Percentiles rank a stretch among this genome's conserved stretches.
phyloP scores from a whole-genome alignment of 331 rosid genomes.

The Cydonia oblonga region DNA sequence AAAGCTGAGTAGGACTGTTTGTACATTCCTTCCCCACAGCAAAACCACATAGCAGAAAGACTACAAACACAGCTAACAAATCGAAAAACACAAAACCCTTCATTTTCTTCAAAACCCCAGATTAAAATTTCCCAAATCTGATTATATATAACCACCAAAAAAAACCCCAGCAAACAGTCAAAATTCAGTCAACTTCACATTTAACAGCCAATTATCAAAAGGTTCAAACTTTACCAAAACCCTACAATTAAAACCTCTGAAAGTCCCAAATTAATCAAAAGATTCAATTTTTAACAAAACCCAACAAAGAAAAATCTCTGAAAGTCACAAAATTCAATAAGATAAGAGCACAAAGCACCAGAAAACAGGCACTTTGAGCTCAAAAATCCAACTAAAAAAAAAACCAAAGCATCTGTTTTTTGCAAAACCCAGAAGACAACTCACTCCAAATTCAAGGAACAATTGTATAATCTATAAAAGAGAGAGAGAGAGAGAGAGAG shows the following conservation, averaged over 20 bases:
- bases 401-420: background rate
- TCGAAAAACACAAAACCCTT: slow-evolving; percentile 9
- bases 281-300: background rate
- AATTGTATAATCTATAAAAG: background rate
- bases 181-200: background rate
- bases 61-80: slow-evolving; percentile 15
- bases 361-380: background rate
- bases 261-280: background rate
- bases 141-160: background rate
- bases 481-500: background rate
- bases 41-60: slow-evolving; percentile 22
- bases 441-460: background rate
- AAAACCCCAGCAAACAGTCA: background rate
- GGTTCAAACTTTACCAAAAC: background rate
- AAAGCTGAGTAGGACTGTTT: slow-evolving; percentile 41
- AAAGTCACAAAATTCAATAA: slow-evolving; percentile 4
- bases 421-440: slow-evolving; percentile 4
- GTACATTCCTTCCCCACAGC: slow-evolving; percentile 52
- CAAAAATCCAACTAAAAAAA: background rate
- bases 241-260: background rate
- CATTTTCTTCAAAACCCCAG: slow-evolving; percentile 26
- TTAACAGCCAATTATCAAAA: background rate
- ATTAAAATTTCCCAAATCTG: background rate
- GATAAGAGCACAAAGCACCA: background rate
- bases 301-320: background rate